Conservation (phyloP, 1,284 basidiomycete species). For the Sporisorium scitamineum region DNA sequence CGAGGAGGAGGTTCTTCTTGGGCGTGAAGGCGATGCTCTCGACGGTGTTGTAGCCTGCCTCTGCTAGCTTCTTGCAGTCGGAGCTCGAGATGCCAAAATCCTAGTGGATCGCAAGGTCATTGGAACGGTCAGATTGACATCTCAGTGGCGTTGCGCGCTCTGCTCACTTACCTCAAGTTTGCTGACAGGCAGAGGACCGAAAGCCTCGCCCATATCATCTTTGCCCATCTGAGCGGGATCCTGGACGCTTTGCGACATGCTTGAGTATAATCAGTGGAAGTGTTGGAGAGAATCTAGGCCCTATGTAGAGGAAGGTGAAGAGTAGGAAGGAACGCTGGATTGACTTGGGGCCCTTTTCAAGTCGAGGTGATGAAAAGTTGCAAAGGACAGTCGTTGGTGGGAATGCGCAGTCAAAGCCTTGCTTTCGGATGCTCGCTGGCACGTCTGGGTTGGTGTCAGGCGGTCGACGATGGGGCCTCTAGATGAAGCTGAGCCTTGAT, state of each 20-base stretch:
- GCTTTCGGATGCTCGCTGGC: background rate
- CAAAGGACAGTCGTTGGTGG: background rate
- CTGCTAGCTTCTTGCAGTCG: constrained; percentile 95
- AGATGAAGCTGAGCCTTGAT: background rate
- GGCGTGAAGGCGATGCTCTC: constrained; percentile 97
- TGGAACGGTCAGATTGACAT: background rate
- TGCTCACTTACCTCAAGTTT: constrained; percentile 58
- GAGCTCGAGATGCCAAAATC: constrained; percentile 90
- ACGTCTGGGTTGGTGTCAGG: background rate
- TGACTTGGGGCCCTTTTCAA: background rate
- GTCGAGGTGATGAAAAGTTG: background rate
- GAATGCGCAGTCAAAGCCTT: background rate
- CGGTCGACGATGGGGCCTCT: background rate
- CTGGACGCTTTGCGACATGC: constrained; percentile 41
- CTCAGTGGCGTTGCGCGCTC: background rate
- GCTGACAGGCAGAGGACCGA: constrained; percentile 58
- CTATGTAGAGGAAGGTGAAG: background rate
- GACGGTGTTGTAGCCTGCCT: constrained; percentile 91
- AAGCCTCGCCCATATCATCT: constrained; percentile 53
- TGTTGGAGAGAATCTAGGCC: background rate
- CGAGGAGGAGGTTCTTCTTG: constrained; percentile 88
- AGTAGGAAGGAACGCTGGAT: background rate
- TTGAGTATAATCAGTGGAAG: background rate
- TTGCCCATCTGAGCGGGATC: constrained; percentile 37
- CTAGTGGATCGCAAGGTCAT: constrained; percentile 51